Conservation (phyloP, 352 stramenopile species). For the Hyaloperonospora brassicae region DNA sequence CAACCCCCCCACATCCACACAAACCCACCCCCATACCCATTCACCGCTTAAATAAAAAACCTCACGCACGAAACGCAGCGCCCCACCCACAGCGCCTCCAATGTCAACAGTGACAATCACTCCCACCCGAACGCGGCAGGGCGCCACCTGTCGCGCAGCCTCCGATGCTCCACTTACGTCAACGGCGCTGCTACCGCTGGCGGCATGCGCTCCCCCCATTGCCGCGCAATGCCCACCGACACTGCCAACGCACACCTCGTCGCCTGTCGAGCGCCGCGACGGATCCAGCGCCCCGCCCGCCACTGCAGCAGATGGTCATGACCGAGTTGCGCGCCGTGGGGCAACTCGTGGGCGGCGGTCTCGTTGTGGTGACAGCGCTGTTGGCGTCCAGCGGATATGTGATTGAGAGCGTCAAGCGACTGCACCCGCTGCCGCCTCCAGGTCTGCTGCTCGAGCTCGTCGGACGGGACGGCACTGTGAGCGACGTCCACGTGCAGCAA, state of each 20-base stretch:
- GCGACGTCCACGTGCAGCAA: conserved; percentile 48
- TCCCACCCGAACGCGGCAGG: too few species aligned
- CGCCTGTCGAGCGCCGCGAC: neutral
- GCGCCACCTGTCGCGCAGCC: too few species aligned
- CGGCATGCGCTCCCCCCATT: too few species aligned
- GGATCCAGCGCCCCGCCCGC: conserved; percentile 11
- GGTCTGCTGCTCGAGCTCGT: conserved; percentile 43
- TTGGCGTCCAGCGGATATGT: conserved; percentile 50
- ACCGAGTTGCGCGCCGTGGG: conserved; percentile 52
- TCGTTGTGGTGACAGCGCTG: conserved; percentile 34
- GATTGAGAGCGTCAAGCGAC: conserved; percentile 56
- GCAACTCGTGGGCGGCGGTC: conserved; percentile 52
- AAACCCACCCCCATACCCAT: too few species aligned
- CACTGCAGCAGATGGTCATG: conserved; percentile 39
- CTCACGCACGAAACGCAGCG: too few species aligned
- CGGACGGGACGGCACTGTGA: conserved; percentile 27
- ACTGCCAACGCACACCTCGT: neutral
- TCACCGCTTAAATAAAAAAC: too few species aligned
- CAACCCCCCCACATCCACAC: too few species aligned
- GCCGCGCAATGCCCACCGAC: neutral
- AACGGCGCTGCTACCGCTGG: too few species aligned
- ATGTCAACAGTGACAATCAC: too few species aligned
- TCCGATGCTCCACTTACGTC: too few species aligned
- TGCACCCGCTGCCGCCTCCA: conserved; percentile 45
- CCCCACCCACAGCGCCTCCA: too few species aligned